Evolutionary conservation across 2,329 filamentous ascomycete genomes (phyloP), one percentile per base, ranked within the genome.

Genomic region (Neoscytalidium dimidiatum): DNA sequence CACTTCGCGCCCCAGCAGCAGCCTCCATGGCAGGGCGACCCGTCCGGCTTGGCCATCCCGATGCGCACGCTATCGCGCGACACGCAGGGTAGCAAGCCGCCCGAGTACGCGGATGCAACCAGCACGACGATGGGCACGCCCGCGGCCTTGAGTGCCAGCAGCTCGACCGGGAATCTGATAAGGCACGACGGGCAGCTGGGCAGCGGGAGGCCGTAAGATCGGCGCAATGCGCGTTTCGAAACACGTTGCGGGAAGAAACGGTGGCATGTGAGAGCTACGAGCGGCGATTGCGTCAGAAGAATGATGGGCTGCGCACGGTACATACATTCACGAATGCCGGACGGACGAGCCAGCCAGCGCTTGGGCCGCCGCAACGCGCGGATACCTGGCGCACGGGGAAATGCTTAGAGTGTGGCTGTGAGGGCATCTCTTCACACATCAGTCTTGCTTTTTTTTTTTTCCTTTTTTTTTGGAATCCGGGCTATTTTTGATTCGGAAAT

Each of bases 21-120:
- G 26, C 23, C 19, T 21, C 33, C 48, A 14, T 49, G 38, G 9
- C 41, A 28, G n/a, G 17, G 23, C 38, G 41, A n/a, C 31, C 13
- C 11, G n/a, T 7, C 57, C 6, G 57, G 58, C 7, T 29, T 62
- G 44, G 46, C 75, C 8, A 71, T 81, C 41, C 80, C 81, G 3
- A 67, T 80, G 58, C 74, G 77, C 53, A 74, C 78, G 1, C 68
- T 82, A 8, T 72, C 72, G 28, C 72, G 79, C 56, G 73, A 79
- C 17, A 75, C 76, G 17, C 66, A 76, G 35, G 64, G 58, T 28
- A 68, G 61, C 3, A 78, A 79, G 67, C 79, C 77, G 48, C 80
- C 80, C 1, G 77, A 76, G n/a, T 83, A 82, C 66, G 3, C 72
- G 76, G 51, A 1, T 41, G 21, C 19, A 2, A 4, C 13, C 9